Conservation (phyloP, 2,329 filamentous ascomycete species). For the Thielaviopsis punctulata region DNA sequence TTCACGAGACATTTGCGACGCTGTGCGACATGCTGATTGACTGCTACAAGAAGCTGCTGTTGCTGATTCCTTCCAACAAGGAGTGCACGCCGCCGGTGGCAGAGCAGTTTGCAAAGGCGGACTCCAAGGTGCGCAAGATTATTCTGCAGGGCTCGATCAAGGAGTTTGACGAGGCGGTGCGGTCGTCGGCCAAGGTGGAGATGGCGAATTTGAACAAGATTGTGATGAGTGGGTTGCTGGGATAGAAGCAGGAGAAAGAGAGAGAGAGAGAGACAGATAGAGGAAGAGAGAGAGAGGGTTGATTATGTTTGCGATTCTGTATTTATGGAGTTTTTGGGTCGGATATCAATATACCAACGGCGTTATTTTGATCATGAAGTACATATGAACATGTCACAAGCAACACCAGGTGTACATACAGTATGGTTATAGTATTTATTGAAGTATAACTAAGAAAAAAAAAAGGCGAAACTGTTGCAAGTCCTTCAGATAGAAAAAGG, state of each 20-base stretch:
- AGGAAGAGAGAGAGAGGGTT: neutral
- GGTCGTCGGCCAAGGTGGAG: slow-evolving; percentile 60
- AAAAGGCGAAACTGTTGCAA: neutral
- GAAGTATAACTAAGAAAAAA: neutral
- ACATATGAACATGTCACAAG: no score
- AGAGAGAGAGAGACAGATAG: slow-evolving; percentile 16
- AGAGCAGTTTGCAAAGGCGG: slow-evolving; percentile 80
- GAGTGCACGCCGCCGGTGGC: slow-evolving; percentile 54
- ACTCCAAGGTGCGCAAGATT: slow-evolving; percentile 71
- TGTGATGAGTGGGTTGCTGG: slow-evolving; percentile 70
- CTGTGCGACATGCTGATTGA: slow-evolving; percentile 92
- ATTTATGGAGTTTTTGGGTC: neutral
- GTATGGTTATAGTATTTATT: no score
- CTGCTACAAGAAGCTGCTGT: slow-evolving; percentile 65
- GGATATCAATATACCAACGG: neutral
- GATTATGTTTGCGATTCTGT: neutral
- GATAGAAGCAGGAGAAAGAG: neutral
- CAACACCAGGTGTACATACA: no score
- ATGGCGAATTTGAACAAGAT: slow-evolving; percentile 75
- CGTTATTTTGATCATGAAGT: neutral
- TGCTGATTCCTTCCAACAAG: slow-evolving; percentile 56
- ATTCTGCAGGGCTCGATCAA: slow-evolving; percentile 73
- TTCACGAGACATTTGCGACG: slow-evolving; percentile 89
- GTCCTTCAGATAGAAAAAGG: slow-evolving; percentile 11
- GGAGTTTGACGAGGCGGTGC: slow-evolving; percentile 81